phyloP scores from a whole-genome alignment of 192 early-diverging fungal species.

The Backusella sp. region DNA sequence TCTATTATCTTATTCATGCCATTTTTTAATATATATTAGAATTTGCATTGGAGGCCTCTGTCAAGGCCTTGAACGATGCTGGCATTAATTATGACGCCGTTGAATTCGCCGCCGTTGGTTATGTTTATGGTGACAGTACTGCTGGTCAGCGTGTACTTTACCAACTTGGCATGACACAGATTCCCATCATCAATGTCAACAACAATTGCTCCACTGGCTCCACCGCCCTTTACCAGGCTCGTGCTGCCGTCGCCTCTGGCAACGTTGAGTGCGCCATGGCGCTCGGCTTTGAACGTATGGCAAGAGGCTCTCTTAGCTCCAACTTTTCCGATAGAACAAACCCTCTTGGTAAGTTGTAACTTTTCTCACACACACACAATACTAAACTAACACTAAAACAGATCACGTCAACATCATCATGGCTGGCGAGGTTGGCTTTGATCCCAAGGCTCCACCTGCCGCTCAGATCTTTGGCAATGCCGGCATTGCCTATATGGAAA shows the following conservation, averaged over 20 bases:
- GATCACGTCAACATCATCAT: constrained; percentile 58
- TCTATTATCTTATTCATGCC: background rate
- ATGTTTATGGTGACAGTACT: constrained; percentile 62
- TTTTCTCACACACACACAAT: background rate
- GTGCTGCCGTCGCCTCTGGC: constrained; percentile 59
- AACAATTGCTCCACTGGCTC: constrained; percentile 81
- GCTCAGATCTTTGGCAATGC: constrained; percentile 76
- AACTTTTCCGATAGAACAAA: constrained; percentile 60
- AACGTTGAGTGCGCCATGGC: constrained; percentile 68
- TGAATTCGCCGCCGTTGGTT: constrained; percentile 50
- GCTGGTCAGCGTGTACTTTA: constrained; percentile 70
- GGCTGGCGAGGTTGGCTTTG: constrained; percentile 55
- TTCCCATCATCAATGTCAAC: constrained; percentile 69
- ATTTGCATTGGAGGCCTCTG: constrained; percentile 59
- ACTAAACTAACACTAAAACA: background rate
- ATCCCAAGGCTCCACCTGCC: constrained; percentile 52
- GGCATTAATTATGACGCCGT: constrained; percentile 65
- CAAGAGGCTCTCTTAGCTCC: constrained; percentile 46
- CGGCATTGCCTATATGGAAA: constrained; percentile 67
- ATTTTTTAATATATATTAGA: constrained; percentile 30
- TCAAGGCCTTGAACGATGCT: constrained; percentile 74
- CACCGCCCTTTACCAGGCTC: constrained; percentile 64
- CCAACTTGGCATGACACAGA: constrained; percentile 74
- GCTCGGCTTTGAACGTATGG: constrained; percentile 77
- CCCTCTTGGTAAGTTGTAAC: constrained; percentile 46